These are phyloP conservation scores for Trichoderma koningiopsis DNA, from an alignment of 2,329 filamentous ascomycete genomes.

Conservation along the genomic window DNA sequence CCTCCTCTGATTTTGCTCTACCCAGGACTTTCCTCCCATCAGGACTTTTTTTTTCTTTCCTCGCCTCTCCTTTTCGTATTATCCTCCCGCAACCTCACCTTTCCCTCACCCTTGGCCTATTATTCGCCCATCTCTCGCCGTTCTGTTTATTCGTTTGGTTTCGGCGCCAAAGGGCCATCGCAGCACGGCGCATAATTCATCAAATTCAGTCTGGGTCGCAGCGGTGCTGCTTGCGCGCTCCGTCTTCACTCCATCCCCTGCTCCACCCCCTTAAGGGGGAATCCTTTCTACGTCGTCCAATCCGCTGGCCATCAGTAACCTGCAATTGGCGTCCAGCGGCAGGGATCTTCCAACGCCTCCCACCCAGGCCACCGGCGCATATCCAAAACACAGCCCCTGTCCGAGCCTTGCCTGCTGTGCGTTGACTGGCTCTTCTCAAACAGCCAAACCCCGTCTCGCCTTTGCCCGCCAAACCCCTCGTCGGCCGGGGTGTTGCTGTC, in stretches of 20 bases:
- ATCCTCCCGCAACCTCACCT: background rate
- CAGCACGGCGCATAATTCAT: conserved; percentile 13
- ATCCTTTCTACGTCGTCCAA: conserved; percentile 22
- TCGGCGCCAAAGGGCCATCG: conserved; percentile 18
- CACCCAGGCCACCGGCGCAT: conserved; percentile 33
- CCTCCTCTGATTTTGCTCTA: background rate
- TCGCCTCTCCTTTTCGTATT: background rate
- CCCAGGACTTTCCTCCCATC: background rate
- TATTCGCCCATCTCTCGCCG: background rate
- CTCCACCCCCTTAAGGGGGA: conserved; percentile 23
- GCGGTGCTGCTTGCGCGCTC: conserved; percentile 21
- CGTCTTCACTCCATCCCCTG: conserved; percentile 23
- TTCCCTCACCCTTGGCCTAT: background rate
- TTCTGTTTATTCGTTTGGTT: background rate
- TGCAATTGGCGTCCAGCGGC: conserved; percentile 22
- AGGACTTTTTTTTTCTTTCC: background rate
- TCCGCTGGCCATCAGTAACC: conserved; percentile 20
- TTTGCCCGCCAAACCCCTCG: conserved; percentile 32
- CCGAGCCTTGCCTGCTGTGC: conserved; percentile 25
- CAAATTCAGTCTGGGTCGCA: conserved; percentile 4
- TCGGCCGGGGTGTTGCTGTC: conserved; percentile 21
- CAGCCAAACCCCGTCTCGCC: conserved; percentile 26
- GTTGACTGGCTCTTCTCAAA: conserved; percentile 25
- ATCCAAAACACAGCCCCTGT: conserved; percentile 30
- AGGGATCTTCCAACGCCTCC: conserved; percentile 28